Evolutionary conservation across 208 protist genomes (phyloP).

Genomic region (Trypanosoma rangeli): DNA sequence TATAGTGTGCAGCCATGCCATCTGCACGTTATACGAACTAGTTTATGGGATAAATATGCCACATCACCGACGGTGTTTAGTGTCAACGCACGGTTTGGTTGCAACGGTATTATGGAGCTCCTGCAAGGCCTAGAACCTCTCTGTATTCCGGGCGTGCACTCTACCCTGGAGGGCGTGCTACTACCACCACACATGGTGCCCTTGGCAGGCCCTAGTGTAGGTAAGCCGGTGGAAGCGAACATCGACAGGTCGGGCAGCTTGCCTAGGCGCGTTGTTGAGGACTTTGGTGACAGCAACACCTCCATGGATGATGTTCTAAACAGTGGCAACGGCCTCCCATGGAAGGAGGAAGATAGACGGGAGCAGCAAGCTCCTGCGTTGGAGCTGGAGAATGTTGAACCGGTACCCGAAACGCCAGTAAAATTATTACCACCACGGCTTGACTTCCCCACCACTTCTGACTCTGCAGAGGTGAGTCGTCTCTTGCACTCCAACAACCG

Average conservation of each 20-base stretch:
- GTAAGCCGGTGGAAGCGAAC: neutral
- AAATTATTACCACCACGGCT: slow-evolving; percentile 60
- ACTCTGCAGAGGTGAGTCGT: slow-evolving; percentile 58
- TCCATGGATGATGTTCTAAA: slow-evolving; percentile 6
- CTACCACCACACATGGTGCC: slow-evolving; percentile 64
- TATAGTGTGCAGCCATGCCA: slow-evolving; percentile 82
- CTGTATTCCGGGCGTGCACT: slow-evolving; percentile 43
- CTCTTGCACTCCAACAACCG: slow-evolving; percentile 49
- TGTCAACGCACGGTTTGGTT: slow-evolving; percentile 65
- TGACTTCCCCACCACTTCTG: slow-evolving; percentile 67
- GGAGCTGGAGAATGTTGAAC: neutral
- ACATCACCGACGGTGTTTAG: slow-evolving; percentile 54
- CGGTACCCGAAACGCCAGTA: slow-evolving; percentile 3
- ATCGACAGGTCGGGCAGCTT: neutral
- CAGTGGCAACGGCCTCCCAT: neutral
- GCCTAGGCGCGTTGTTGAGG: neutral
- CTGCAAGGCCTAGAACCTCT: slow-evolving; percentile 47
- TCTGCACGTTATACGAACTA: slow-evolving; percentile 75
- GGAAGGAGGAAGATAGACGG: neutral
- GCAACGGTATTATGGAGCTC: slow-evolving; percentile 49
- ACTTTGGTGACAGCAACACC: slow-evolving; percentile 4
- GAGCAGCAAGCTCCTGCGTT: slow-evolving; percentile 12
- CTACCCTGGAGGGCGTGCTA: slow-evolving; percentile 68
- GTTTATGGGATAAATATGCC: slow-evolving; percentile 39
- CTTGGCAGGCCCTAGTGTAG: slow-evolving; percentile 43